A percentile compares a stretch with the other conserved stretches of the same genome.
Evolutionary conservation across 192 early-diverging fungal genomes (phyloP).

Genomic region (Entophlyctis luteolus): DNA sequence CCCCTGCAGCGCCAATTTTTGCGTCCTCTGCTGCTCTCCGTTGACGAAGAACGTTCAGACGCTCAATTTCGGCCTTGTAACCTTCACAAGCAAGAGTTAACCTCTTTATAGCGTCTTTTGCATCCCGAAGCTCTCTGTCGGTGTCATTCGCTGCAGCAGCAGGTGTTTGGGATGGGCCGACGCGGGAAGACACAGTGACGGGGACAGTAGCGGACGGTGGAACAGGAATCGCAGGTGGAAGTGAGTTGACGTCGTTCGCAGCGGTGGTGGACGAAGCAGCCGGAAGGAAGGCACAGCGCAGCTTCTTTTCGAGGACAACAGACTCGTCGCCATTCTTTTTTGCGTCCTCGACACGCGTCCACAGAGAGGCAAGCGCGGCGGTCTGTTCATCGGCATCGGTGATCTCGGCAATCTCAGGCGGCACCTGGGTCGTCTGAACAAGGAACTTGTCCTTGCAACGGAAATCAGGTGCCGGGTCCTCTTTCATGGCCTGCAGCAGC

Average conservation of each 20-base stretch:
- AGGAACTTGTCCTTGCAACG: conserved; percentile 98
- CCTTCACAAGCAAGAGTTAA: conserved; percentile 49
- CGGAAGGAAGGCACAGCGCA: conserved; percentile 37
- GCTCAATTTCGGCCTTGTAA: conserved; percentile 54
- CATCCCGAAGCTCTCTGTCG: conserved; percentile 29
- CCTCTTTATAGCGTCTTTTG: conserved; percentile 42
- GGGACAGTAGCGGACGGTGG: neutral
- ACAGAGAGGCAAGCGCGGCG: conserved; percentile 35
- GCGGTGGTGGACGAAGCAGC: no score
- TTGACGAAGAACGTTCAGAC: conserved; percentile 43
- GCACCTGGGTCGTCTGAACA: conserved; percentile 73
- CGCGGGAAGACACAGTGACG: neutral
- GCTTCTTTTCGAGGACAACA: conserved; percentile 44
- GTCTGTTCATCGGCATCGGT: conserved; percentile 56
- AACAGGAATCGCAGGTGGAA: neutral
- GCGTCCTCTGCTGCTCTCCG: conserved; percentile 22
- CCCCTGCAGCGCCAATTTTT: neutral
- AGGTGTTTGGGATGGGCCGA: neutral
- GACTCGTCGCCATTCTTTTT: conserved; percentile 37
- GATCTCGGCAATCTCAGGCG: conserved; percentile 51
- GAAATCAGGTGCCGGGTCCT: conserved; percentile 69
- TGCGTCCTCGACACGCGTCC: conserved; percentile 43
- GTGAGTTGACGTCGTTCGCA: no score
- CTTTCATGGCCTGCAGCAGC: conserved; percentile 81
- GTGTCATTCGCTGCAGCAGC: conserved; percentile 3